These are phyloP conservation scores for Ustilago cynodontis DNA, from an alignment of 1,284 basidiomycete species.

Conservation along the genomic window DNA sequence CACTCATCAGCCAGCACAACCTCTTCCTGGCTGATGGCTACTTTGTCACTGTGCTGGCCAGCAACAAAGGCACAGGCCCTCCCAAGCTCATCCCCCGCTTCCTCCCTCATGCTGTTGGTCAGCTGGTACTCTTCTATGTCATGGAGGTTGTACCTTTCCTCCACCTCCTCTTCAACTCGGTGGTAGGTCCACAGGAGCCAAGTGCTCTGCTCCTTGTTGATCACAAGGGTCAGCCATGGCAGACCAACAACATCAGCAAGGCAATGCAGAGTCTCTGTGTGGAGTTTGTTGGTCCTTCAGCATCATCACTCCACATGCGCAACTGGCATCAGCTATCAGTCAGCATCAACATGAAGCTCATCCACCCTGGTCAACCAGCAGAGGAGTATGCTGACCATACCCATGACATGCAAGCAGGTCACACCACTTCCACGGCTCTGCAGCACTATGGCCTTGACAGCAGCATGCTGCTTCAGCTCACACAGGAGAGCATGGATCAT, in stretches of 20 bases:
- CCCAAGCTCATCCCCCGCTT: constrained; percentile 2
- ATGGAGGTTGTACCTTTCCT: background rate
- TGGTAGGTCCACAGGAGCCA: background rate
- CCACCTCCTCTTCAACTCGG: background rate
- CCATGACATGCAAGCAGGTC: constrained; percentile 5
- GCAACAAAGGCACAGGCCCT: background rate
- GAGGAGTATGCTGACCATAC: background rate
- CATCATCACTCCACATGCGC: background rate
- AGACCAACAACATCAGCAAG: background rate
- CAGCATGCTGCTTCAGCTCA: constrained; percentile 1
- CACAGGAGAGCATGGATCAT: background rate
- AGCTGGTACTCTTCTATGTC: background rate
- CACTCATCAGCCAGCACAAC: background rate
- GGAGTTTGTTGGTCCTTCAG: background rate
- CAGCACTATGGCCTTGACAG: constrained; percentile 5
- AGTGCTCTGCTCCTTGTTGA: background rate
- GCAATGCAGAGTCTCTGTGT: background rate
- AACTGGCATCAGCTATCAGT: background rate
- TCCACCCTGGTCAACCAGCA: background rate
- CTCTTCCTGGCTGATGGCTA: background rate
- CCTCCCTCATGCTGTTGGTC: constrained; percentile 8
- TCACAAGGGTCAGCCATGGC: background rate
- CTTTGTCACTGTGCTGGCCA: background rate
- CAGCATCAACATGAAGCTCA: background rate
- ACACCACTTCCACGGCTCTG: background rate